Evolutionary conservation across 352 stramenopile species (phyloP).

Genomic region (Phytophthora tubulina): DNA sequence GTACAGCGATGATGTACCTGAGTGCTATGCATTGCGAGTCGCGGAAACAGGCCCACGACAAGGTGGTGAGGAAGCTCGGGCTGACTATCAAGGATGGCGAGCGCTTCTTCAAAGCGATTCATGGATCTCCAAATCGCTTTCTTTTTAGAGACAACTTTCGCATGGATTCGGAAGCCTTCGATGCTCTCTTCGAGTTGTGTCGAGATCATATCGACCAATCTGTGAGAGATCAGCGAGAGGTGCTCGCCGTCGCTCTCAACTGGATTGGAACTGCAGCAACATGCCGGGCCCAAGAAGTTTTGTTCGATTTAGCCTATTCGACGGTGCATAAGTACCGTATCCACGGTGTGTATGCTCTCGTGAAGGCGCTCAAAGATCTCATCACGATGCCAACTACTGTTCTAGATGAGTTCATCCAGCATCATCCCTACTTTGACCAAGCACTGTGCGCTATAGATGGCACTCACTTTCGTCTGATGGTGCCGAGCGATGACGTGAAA

Average conservation of each 20-base stretch:
- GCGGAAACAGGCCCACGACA: too few species aligned
- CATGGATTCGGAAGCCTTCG: constrained; percentile 6
- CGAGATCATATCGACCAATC: neutral
- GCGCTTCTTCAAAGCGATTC: constrained; percentile 1
- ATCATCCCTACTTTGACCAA: constrained; percentile 22
- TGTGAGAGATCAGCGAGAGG: neutral
- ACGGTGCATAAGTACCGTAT: constrained; percentile 19
- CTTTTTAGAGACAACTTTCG: constrained; percentile 17
- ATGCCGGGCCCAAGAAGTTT: constrained; percentile 7
- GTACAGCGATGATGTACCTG: too few species aligned
- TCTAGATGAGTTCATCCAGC: neutral
- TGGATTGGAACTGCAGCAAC: constrained; percentile 11
- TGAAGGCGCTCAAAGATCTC: neutral
- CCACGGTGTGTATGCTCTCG: constrained; percentile 6
- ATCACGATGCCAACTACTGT: constrained; percentile 9
- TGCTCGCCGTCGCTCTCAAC: constrained; percentile 2
- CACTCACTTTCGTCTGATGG: constrained; percentile 21
- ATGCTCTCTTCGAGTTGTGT: constrained; percentile 10
- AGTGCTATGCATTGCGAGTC: too few species aligned
- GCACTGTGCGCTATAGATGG: constrained; percentile 25
- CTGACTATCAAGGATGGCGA: neutral
- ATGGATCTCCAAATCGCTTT: neutral
- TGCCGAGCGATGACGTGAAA: constrained; percentile 17
- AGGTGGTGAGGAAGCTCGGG: too few species aligned
- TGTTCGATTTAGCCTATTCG: constrained; percentile 17